phyloP scores from a whole-genome alignment of 352 stramenopile species.

The Pythium scleroteichum region DNA sequence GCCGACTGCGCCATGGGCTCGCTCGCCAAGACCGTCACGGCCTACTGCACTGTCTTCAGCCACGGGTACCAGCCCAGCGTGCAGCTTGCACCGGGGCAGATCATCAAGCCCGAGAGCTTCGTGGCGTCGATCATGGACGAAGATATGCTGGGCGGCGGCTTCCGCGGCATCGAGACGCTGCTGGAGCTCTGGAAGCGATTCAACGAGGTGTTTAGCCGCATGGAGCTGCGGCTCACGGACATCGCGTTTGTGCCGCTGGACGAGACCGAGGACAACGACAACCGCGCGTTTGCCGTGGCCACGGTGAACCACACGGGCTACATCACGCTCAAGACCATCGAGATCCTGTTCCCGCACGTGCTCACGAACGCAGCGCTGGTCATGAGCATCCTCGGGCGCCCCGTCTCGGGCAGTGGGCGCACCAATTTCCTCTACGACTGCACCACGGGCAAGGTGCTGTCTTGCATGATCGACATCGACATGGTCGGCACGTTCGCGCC shows the following conservation, averaged over 20 bases:
- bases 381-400: slow-evolving; percentile 18
- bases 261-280: slow-evolving; percentile 9
- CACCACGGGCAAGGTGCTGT: slow-evolving; percentile 2
- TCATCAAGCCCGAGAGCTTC: slow-evolving; percentile 4
- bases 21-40: slow-evolving; percentile 1
- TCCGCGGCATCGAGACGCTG: slow-evolving; percentile 15
- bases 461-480: slow-evolving; percentile 17
- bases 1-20: slow-evolving; percentile 12
- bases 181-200: slow-evolving; percentile 22
- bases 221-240: slow-evolving; percentile 15
- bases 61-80: slow-evolving; percentile 15
- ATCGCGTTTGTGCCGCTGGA: slow-evolving; percentile 10
- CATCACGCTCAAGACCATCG: slow-evolving; percentile 24
- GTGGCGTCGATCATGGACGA: slow-evolving; percentile 18
- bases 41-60: slow-evolving; percentile 15
- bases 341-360: slow-evolving; percentile 21
- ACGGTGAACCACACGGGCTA: slow-evolving; percentile 12
- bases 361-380: slow-evolving; percentile 19
- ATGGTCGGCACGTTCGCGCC: slow-evolving; percentile 21
- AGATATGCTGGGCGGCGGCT: slow-evolving; percentile 18
- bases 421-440: slow-evolving; percentile 20
- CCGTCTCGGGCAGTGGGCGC: slow-evolving; percentile 3
- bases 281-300: neutral
- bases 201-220: slow-evolving; percentile 11
- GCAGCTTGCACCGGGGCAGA: neutral